These are phyloP conservation scores for Gryganskiella cystojenkinii DNA, from an alignment of 192 early-diverging fungal species.

Conservation along the genomic window DNA sequence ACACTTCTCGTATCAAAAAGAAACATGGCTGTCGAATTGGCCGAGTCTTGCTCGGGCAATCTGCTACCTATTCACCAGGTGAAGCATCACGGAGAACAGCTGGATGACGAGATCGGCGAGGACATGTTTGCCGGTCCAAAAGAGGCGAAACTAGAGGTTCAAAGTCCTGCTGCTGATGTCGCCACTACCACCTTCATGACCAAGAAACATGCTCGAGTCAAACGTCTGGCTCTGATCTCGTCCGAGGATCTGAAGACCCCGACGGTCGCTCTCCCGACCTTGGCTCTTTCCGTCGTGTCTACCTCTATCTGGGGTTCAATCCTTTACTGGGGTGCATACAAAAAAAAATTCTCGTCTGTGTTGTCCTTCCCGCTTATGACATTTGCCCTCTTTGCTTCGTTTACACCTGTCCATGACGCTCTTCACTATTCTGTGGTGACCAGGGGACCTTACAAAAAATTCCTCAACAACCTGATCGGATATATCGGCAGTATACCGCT, in stretches of 20 bases:
- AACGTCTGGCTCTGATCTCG: constrained; percentile 28
- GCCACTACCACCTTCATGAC: too few species aligned
- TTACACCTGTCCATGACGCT: constrained; percentile 42
- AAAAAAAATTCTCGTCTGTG: constrained; percentile 27
- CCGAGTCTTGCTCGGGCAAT: too few species aligned
- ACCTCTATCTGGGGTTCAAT: constrained; percentile 19
- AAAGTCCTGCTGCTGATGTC: too few species aligned
- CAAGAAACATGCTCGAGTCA: constrained; percentile 6
- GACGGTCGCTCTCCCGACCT: constrained; percentile 32
- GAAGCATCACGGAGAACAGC: too few species aligned
- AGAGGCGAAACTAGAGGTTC: too few species aligned
- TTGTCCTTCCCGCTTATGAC: constrained; percentile 38
- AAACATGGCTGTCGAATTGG: too few species aligned
- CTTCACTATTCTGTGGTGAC: constrained; percentile 32
- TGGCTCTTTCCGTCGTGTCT: constrained; percentile 27
- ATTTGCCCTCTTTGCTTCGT: constrained; percentile 31
- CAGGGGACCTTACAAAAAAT: constrained; percentile 29
- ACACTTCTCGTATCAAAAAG: too few species aligned
- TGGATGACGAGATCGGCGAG: too few species aligned
- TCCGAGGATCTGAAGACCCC: constrained; percentile 46
- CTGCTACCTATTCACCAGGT: too few species aligned
- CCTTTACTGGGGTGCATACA: constrained; percentile 35
- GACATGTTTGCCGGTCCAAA: too few species aligned
- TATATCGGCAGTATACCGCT: constrained; percentile 25
- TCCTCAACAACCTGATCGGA: constrained; percentile 35